Evolutionary conservation across 2,329 filamentous ascomycete genomes (phyloP).

Genomic region (Sporothrix protearum): DNA sequence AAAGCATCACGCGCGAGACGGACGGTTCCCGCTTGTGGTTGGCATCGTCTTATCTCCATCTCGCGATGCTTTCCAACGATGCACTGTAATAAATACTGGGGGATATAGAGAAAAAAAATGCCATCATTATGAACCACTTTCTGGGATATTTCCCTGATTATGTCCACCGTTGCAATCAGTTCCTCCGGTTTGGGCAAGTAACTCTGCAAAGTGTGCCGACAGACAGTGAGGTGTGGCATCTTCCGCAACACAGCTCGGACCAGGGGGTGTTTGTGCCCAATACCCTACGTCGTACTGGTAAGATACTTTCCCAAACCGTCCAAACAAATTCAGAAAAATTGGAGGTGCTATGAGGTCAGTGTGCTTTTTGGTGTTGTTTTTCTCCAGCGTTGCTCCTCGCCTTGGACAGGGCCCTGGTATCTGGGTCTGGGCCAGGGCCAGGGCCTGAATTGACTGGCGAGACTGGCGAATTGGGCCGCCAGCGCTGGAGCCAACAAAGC

Average conservation of each 20-base stretch:
- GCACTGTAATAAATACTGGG: not conserved
- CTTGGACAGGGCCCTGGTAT: not conserved
- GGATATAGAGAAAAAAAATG: not conserved
- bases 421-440: not conserved
- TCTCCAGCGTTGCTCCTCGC: not conserved
- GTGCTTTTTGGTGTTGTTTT: not conserved
- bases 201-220: not conserved
- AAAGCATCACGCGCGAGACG: not conserved
- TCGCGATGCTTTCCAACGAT: not conserved
- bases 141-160: not conserved
- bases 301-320: not conserved
- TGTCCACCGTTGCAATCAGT: not conserved
- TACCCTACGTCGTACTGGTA: too few relatives aligned
- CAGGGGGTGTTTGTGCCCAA: not conserved
- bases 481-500: not conserved
- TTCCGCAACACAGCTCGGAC: constrained; percentile 18
- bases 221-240: not conserved
- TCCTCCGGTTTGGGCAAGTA: not conserved
- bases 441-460: not conserved
- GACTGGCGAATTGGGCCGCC: not conserved
- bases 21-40: not conserved
- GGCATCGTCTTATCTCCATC: not conserved
- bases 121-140: not conserved
- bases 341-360: constrained; percentile 3
- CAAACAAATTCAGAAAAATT: not conserved